Evolutionary conservation across 2,329 filamentous ascomycete species (phyloP).

Genomic region (Paecilomyces dactylethromorphus): DNA sequence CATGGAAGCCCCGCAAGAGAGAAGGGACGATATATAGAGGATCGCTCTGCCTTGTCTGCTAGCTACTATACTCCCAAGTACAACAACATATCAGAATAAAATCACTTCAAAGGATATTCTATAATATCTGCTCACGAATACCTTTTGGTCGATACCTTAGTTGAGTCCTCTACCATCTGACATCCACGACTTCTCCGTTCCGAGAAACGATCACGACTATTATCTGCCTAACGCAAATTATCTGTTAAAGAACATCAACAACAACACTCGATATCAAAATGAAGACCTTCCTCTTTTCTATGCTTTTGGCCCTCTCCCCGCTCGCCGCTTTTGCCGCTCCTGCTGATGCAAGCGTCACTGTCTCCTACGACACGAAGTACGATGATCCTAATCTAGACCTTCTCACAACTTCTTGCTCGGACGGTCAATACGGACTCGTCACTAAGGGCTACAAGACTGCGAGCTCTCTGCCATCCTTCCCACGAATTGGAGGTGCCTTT

Average conservation of each 20-base stretch:
- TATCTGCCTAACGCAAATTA: neutral
- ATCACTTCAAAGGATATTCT: neutral
- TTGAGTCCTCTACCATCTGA: neutral
- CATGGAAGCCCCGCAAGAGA: neutral
- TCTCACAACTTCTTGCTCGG: constrained; percentile 41
- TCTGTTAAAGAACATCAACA: neutral
- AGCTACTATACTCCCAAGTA: neutral
- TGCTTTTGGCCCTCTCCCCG: constrained; percentile 6
- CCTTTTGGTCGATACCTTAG: neutral
- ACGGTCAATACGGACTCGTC: constrained; percentile 28
- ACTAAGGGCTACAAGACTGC: constrained; percentile 32
- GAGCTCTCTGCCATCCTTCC: constrained; percentile 40
- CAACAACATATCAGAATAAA: neutral
- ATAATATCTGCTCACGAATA: neutral
- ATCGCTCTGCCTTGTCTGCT: neutral
- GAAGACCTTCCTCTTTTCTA: constrained; percentile 12
- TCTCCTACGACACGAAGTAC: constrained; percentile 68
- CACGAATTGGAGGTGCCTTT: constrained; percentile 44
- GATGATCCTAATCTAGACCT: constrained; percentile 55
- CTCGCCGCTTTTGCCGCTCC: constrained; percentile 2
- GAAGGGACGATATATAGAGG: neutral
- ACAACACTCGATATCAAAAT: neutral
- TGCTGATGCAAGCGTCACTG: constrained; percentile 31
- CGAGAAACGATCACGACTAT: neutral
- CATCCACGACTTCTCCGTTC: neutral